phyloP scores from a whole-genome alignment of 2,329 filamentous ascomycete species.

The Cytospora paraplurivora region DNA sequence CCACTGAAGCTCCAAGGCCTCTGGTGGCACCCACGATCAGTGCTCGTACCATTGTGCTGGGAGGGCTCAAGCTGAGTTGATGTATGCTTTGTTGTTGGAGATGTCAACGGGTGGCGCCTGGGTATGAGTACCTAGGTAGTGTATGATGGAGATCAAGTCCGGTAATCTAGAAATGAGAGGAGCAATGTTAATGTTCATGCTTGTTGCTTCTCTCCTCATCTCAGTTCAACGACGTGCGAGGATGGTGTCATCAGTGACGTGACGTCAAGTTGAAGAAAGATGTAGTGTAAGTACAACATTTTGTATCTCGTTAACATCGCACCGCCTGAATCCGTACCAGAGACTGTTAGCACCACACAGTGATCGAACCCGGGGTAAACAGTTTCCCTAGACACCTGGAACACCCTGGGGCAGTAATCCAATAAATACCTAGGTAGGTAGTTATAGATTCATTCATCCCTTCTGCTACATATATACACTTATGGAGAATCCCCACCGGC shows the following conservation, averaged over 20 bases:
- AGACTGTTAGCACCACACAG: not conserved
- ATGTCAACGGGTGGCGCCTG: too few species aligned
- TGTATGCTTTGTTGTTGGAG: too few species aligned
- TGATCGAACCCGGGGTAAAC: not conserved
- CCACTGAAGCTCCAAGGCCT: constrained; percentile 65
- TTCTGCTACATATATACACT: not conserved
- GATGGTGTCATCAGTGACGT: constrained; percentile 19
- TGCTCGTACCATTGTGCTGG: constrained; percentile 47
- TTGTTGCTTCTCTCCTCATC: not conserved
- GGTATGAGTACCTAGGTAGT: too few species aligned
- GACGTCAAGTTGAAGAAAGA: constrained; percentile 23
- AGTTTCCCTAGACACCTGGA: not conserved
- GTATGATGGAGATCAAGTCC: too few species aligned
- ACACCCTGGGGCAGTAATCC: too few species aligned
- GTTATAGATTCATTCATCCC: too few species aligned
- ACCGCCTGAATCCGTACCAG: too few species aligned
- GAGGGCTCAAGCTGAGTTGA: too few species aligned
- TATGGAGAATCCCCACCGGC: not conserved
- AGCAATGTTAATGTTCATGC: not conserved
- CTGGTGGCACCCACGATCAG: constrained; percentile 70
- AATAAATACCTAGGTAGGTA: too few species aligned
- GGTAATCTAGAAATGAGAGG: not conserved
- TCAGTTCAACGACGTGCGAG: constrained; percentile 2
- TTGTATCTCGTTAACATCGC: not conserved
- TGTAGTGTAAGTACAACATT: not conserved